Conservation (phyloP, 2,329 filamentous ascomycete genomes). For the Nemania sp. region DNA sequence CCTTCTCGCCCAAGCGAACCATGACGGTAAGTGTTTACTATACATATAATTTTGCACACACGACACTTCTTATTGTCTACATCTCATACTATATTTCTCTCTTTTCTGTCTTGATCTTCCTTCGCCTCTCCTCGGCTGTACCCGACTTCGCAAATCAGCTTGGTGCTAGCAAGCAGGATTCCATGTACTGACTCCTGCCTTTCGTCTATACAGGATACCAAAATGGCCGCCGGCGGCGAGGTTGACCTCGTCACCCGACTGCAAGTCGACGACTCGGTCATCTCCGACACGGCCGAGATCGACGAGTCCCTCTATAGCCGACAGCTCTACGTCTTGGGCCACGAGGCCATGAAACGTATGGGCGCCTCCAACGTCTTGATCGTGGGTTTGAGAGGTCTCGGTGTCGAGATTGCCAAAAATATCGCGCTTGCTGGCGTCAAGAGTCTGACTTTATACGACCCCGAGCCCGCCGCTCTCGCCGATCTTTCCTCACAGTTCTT, state of each 20-base stretch:
- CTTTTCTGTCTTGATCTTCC: background rate
- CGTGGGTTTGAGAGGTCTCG: constrained; percentile 87
- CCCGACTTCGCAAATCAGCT: too few species aligned
- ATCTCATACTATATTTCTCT: background rate
- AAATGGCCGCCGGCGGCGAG: constrained; percentile 52
- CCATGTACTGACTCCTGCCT: background rate
- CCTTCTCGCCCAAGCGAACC: constrained; percentile 60
- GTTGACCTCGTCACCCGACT: constrained; percentile 66
- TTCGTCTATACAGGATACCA: constrained; percentile 48
- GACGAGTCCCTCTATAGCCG: constrained; percentile 75
- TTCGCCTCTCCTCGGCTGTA: too few species aligned
- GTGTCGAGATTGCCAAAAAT: constrained; percentile 98
- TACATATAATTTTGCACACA: background rate
- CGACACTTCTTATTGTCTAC: too few species aligned
- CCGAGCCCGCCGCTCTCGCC: constrained; percentile 77
- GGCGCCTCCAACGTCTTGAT: constrained; percentile 92
- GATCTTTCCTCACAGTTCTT: constrained; percentile 99
- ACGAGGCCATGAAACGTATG: constrained; percentile 98
- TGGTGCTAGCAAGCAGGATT: too few species aligned
- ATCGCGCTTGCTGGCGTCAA: constrained; percentile 98
- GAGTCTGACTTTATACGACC: constrained; percentile 91
- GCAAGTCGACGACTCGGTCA: constrained; percentile 65
- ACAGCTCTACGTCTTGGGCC: constrained; percentile 71
- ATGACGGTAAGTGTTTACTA: constrained; percentile 58
- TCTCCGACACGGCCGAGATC: constrained; percentile 60